Conservation (phyloP, 2,329 filamentous ascomycete genomes). For the Pestalotiopsis fici region DNA sequence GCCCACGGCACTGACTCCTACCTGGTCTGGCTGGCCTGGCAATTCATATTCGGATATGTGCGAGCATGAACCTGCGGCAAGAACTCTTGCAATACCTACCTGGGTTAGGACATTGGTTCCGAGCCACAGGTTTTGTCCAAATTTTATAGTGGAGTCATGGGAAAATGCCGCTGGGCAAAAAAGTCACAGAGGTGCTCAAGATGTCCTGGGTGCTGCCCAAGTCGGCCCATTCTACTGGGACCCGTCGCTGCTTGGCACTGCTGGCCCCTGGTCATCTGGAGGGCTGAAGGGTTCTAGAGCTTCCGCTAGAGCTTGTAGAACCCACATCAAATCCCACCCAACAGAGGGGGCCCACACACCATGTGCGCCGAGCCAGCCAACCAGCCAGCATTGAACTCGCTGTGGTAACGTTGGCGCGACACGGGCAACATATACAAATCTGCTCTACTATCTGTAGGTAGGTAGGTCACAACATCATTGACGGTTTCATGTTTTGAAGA, state of each 20-base stretch:
- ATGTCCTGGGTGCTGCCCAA: background rate
- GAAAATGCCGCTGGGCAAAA: background rate
- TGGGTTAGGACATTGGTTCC: background rate
- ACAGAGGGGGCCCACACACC: background rate
- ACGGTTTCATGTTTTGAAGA: no score
- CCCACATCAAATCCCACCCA: background rate
- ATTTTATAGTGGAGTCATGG: background rate
- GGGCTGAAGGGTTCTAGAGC: conserved; percentile 2
- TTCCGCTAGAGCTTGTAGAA: background rate
- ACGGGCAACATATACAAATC: background rate
- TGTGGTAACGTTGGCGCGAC: background rate
- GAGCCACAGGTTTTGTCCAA: conserved; percentile 5
- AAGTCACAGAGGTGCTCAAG: background rate
- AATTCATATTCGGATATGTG: background rate
- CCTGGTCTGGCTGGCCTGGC: background rate
- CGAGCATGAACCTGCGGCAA: background rate
- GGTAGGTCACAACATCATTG: no score
- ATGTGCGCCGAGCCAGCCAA: background rate
- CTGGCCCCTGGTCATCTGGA: background rate
- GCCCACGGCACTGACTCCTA: background rate
- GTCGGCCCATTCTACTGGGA: conserved; percentile 7
- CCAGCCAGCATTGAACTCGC: background rate
- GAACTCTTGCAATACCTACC: background rate
- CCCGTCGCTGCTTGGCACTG: conserved; percentile 1
- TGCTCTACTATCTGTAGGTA: no score